Conservation (phyloP, 1,284 basidiomycete genomes). For the Naganishia liquefaciens region DNA sequence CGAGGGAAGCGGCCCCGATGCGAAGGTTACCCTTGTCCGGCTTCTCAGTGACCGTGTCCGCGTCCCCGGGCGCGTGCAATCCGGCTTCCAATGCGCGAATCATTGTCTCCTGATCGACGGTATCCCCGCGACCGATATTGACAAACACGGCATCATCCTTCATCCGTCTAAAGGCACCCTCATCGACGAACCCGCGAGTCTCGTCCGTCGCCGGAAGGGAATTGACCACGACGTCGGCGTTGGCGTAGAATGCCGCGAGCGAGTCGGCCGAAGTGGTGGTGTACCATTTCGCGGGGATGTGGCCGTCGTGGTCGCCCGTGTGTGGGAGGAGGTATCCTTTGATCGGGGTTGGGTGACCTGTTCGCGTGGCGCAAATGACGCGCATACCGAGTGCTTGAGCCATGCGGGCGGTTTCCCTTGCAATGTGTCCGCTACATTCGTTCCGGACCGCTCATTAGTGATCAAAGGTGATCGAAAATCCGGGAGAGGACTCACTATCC, state of each 20-base stretch:
- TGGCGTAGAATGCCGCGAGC: conserved; percentile 33
- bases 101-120: conserved; percentile 41
- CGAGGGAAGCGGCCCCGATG: conserved; percentile 31
- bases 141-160: conserved; percentile 38
- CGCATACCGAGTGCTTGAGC: conserved; percentile 37
- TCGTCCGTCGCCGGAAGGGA: conserved; percentile 33
- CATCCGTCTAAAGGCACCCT: conserved; percentile 39
- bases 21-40: conserved; percentile 17
- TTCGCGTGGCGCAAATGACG: conserved; percentile 36
- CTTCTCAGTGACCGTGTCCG: conserved; percentile 8
- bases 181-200: conserved; percentile 33
- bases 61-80: neutral
- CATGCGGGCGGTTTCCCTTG: conserved; percentile 40
- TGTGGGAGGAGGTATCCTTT: conserved; percentile 36
- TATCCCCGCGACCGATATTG: conserved; percentile 45
- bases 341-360: conserved; percentile 34
- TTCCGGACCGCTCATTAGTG: neutral
- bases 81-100: conserved; percentile 38
- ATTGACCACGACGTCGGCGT: conserved; percentile 36
- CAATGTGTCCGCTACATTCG: conserved; percentile 35
- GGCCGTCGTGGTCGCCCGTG: conserved; percentile 42
- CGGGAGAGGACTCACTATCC: conserved; percentile 32
- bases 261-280: conserved; percentile 29
- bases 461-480: too few relatives aligned
- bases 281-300: conserved; percentile 34